Conservation (phyloP, 768 basidiomycete genomes). For the Leccinum uliginosum region DNA sequence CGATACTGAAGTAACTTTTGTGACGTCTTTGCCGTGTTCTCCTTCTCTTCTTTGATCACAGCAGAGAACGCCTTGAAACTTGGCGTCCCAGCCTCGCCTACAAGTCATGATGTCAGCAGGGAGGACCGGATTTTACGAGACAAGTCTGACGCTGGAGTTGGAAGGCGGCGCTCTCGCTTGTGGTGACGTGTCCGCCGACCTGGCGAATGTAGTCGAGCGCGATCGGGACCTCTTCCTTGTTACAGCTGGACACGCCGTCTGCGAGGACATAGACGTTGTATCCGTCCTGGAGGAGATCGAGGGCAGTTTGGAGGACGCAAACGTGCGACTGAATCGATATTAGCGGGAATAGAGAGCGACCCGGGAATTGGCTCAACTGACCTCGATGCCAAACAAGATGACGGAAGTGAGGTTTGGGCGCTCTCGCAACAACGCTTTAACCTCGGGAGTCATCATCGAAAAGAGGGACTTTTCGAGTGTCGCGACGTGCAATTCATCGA, state of each 20-base stretch:
- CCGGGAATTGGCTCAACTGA: constrained; percentile 28
- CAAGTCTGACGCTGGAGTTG: constrained; percentile 58
- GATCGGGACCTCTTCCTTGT: constrained; percentile 72
- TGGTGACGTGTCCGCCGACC: constrained; percentile 73
- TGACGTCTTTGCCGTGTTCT: constrained; percentile 43
- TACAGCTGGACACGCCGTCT: constrained; percentile 81
- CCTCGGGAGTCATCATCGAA: constrained; percentile 77
- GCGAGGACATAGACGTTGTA: constrained; percentile 68
- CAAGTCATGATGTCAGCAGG: constrained; percentile 11
- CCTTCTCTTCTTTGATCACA: constrained; percentile 76
- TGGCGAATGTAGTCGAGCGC: constrained; percentile 67
- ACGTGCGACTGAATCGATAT: constrained; percentile 66
- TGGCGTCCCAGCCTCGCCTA: constrained; percentile 57
- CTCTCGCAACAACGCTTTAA: constrained; percentile 46
- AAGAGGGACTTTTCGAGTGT: constrained; percentile 77
- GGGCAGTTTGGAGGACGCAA: constrained; percentile 80
- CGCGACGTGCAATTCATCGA: constrained; percentile 55
- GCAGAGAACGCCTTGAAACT: constrained; percentile 70
- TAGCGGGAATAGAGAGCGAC: not conserved
- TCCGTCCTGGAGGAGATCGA: constrained; percentile 54
- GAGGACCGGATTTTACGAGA: constrained; percentile 5
- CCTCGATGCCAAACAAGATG: constrained; percentile 87
- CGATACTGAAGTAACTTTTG: constrained; percentile 30
- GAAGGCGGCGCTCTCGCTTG: constrained; percentile 79
- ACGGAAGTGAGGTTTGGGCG: constrained; percentile 51